A percentile compares a stretch with the other conserved stretches of the same genome.
Conservation (phyloP, 305 asterid species). For the Rubia tinctorum region DNA sequence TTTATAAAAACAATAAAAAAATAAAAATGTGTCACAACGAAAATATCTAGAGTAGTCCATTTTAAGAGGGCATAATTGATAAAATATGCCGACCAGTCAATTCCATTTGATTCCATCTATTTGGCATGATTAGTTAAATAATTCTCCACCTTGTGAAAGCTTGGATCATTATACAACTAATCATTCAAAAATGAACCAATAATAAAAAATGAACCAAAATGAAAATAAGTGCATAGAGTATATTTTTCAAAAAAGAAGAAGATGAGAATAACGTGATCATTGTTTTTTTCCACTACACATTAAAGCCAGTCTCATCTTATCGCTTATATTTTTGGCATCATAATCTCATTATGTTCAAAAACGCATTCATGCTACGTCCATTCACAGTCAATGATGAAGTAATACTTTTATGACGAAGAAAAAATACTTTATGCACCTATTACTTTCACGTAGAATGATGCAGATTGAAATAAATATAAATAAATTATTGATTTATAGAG, state of each 20-base stretch:
- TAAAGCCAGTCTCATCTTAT: background rate
- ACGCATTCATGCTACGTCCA: background rate
- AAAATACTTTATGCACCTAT: too few species aligned
- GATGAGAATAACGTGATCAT: slow-evolving; percentile 18
- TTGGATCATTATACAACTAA: slow-evolving; percentile 22
- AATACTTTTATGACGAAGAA: background rate
- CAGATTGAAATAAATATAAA: too few species aligned
- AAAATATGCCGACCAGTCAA: background rate
- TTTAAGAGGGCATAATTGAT: background rate
- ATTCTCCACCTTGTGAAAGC: slow-evolving; percentile 8
- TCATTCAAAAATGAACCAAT: slow-evolving; percentile 17
- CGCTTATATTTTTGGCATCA: background rate
- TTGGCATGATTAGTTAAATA: background rate
- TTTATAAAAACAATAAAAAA: too few species aligned
- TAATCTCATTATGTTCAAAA: background rate
- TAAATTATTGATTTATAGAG: too few species aligned
- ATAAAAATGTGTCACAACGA: too few species aligned
- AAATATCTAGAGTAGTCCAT: too few species aligned
- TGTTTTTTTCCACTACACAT: slow-evolving; percentile 16
- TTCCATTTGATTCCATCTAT: slow-evolving; percentile 1
- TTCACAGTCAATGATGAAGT: background rate
- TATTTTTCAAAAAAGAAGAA: background rate
- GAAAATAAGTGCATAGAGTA: too few species aligned
- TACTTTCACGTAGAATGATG: too few species aligned
- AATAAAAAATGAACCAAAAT: too few species aligned